Percentiles rank a stretch among this genome's conserved stretches.
These are phyloP conservation scores for Penicillium paradoxum DNA, from an alignment of 495 filamentous ascomycete species.

Conservation along the genomic window DNA sequence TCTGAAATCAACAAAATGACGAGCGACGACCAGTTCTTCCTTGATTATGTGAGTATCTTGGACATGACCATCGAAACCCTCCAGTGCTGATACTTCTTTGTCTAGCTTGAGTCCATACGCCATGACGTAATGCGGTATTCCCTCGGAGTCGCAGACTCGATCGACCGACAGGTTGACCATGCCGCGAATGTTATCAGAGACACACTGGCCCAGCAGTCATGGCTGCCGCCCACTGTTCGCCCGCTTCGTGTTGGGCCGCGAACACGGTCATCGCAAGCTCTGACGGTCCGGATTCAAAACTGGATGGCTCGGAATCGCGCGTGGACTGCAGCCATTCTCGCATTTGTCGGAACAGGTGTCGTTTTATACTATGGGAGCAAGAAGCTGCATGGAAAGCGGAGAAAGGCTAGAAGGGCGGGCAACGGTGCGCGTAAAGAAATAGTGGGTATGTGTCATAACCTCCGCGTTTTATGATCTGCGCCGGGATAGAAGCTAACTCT, in stretches of 20 bases:
- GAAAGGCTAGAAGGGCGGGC: constrained; percentile 67
- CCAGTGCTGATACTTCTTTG: constrained; percentile 9
- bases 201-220: constrained; percentile 55
- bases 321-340: constrained; percentile 59
- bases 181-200: constrained; percentile 60
- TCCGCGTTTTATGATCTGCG: neutral
- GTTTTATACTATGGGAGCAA: constrained; percentile 61
- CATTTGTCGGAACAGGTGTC: constrained; percentile 63
- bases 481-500: constrained; percentile 10
- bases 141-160: constrained; percentile 62
- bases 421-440: constrained; percentile 90
- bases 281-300: constrained; percentile 41
- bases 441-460: constrained; percentile 46
- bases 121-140: constrained; percentile 64
- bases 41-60: constrained; percentile 40
- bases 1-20: constrained; percentile 36
- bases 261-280: constrained; percentile 30
- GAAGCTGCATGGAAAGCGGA: constrained; percentile 55
- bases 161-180: constrained; percentile 71
- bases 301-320: constrained; percentile 70
- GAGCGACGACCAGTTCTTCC: constrained; percentile 49
- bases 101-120: constrained; percentile 66
- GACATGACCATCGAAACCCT: neutral
- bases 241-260: constrained; percentile 49
- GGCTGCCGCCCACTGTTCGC: constrained; percentile 64